Evolutionary conservation across 2,329 filamentous ascomycete species (phyloP).

Genomic region (Xylariomycetidae sp.): DNA sequence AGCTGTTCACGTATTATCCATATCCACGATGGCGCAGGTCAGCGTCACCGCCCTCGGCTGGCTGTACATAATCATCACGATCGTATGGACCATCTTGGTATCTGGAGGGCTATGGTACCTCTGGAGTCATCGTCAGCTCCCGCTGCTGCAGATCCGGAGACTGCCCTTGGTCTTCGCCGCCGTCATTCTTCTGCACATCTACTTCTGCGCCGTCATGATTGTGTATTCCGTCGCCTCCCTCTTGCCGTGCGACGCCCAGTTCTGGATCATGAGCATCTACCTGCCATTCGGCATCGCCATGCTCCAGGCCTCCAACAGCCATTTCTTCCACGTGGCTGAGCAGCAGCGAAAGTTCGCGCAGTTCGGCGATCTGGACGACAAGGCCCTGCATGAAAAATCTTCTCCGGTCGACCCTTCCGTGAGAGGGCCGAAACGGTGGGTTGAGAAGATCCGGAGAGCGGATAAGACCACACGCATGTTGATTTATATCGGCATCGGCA

Average conservation of each 20-base stretch:
- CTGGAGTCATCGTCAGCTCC: conserved; percentile 16
- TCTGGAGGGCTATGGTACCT: conserved; percentile 19
- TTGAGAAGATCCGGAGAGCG: conserved; percentile 33
- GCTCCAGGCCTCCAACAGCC: conserved; percentile 60
- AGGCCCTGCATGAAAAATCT: conserved; percentile 10
- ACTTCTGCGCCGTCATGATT: conserved; percentile 22
- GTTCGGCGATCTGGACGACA: conserved; percentile 16
- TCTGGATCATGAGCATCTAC: conserved; percentile 64
- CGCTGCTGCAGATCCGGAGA: conserved; percentile 28
- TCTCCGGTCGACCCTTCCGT: conserved; percentile 20
- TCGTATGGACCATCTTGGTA: conserved; percentile 17
- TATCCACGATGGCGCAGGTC: too few species aligned
- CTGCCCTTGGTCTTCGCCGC: conserved; percentile 21
- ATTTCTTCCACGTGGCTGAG: conserved; percentile 54
- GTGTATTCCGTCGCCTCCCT: conserved; percentile 27
- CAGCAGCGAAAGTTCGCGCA: conserved; percentile 42
- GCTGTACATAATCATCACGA: conserved; percentile 11
- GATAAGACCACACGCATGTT: conserved; percentile 47
- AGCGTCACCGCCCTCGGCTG: conserved; percentile 8
- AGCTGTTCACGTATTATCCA: too few species aligned
- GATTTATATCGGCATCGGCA: conserved; percentile 46
- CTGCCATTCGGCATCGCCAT: conserved; percentile 61
- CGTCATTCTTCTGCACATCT: conserved; percentile 18
- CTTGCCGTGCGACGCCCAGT: conserved; percentile 52
- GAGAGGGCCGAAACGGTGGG: conserved; percentile 7